phyloP scores from a whole-genome alignment of 2,329 filamentous ascomycete genomes.

The Cryphonectria nitschkei region DNA sequence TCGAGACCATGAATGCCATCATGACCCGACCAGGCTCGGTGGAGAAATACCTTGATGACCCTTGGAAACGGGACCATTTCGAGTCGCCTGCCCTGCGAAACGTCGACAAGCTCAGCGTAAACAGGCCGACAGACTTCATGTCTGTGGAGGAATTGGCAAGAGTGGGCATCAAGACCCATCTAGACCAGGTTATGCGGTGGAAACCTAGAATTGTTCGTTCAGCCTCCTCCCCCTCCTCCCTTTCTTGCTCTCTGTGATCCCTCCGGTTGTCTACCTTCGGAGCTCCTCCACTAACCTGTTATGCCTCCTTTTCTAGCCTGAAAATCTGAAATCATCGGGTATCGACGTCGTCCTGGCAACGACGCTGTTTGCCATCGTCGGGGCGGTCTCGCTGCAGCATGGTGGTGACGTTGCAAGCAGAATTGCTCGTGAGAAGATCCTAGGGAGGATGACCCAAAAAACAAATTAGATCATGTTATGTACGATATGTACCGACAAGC shows the following conservation, averaged over 20 bases:
- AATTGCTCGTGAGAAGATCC: conserved; percentile 75
- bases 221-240: not conserved
- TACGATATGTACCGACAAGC: conserved; percentile 6
- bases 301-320: conserved; percentile 47
- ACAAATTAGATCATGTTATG: conserved; percentile 1
- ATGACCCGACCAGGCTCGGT: conserved; percentile 29
- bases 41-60: conserved; percentile 30
- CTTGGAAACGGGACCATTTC: conserved; percentile 65
- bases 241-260: not conserved
- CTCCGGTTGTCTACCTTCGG: not conserved
- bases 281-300: conserved; percentile 4
- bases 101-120: conserved; percentile 70
- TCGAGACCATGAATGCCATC: conserved; percentile 35
- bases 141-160: conserved; percentile 67
- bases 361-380: conserved; percentile 82
- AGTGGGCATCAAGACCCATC: conserved; percentile 70
- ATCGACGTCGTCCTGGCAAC: conserved; percentile 74
- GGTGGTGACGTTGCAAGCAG: conserved; percentile 78
- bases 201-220: conserved; percentile 75
- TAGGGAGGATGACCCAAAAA: conserved; percentile 48
- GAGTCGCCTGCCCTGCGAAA: conserved; percentile 70
- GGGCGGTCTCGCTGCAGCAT: conserved; percentile 85
- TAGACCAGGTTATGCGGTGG: conserved; percentile 83
- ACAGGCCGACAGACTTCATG: conserved; percentile 64
- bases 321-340: conserved; percentile 74